These are phyloP conservation scores for Agaricus blazei DNA, from an alignment of 768 basidiomycete species.

Conservation along the genomic window DNA sequence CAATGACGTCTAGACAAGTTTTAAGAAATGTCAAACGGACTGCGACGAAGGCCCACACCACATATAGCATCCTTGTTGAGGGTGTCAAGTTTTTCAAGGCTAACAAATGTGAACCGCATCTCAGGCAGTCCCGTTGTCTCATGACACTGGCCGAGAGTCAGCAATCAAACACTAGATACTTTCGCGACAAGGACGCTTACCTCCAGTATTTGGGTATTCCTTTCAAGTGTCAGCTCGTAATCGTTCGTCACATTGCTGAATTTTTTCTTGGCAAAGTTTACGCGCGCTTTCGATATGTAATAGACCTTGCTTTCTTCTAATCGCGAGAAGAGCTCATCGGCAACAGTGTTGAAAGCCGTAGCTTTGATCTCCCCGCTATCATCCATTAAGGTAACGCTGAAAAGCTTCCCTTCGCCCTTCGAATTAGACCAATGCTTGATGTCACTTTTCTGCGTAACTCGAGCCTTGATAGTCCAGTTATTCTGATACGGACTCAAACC, in stretches of 20 bases:
- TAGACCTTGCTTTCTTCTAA: conserved; percentile 92
- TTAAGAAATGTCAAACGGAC: conserved; percentile 10
- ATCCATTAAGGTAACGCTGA: conserved; percentile 91
- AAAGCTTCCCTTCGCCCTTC: conserved; percentile 91
- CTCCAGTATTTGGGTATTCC: conserved; percentile 80
- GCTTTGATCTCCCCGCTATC: conserved; percentile 89
- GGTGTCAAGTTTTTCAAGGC: conserved; percentile 55
- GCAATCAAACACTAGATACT: not conserved
- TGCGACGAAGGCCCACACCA: conserved; percentile 46
- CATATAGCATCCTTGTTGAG: conserved; percentile 76
- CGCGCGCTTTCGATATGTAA: conserved; percentile 82
- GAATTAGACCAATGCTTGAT: conserved; percentile 87
- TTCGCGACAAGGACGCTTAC: conserved; percentile 29
- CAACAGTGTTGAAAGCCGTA: conserved; percentile 85
- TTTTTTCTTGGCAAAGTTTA: conserved; percentile 96
- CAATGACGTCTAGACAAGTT: conserved; percentile 70
- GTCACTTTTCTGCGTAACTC: conserved; percentile 85
- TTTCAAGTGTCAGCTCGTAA: conserved; percentile 88
- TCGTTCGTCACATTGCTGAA: conserved; percentile 88
- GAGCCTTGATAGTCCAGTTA: conserved; percentile 97
- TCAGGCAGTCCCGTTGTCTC: conserved; percentile 74
- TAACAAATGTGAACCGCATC: conserved; percentile 80
- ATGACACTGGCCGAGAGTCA: conserved; percentile 52
- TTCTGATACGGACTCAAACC: conserved; percentile 95
- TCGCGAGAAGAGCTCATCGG: conserved; percentile 78